These are phyloP conservation scores for Sporobolomyces phaffii DNA, from an alignment of 768 basidiomycete species.

Conservation along the genomic window DNA sequence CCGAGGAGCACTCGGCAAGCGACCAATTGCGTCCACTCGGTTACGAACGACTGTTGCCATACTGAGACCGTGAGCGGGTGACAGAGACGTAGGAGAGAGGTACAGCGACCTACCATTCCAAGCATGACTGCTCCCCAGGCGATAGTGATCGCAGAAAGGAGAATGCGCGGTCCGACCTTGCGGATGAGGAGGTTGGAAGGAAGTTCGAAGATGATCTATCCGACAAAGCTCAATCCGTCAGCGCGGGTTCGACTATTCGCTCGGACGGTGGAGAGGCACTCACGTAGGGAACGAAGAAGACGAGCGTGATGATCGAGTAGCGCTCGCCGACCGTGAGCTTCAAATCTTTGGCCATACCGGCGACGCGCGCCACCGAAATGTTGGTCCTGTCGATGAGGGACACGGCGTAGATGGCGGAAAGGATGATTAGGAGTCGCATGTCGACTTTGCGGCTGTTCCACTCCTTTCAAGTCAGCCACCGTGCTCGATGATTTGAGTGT, in stretches of 20 bases:
- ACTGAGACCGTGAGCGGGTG: no score
- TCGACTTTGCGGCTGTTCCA: constrained; percentile 25
- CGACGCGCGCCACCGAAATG: constrained; percentile 25
- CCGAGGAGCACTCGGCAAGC: constrained; percentile 44
- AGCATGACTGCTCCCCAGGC: constrained; percentile 41
- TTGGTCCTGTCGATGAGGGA: constrained; percentile 35
- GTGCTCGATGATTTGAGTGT: not conserved
- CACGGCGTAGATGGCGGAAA: constrained; percentile 27
- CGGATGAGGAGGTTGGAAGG: constrained; percentile 43
- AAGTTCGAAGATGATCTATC: constrained; percentile 36
- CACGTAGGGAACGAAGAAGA: not conserved
- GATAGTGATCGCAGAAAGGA: constrained; percentile 24
- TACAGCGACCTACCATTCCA: no score
- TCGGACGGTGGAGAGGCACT: constrained; percentile 1
- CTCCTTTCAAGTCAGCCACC: not conserved
- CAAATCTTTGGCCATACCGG: constrained; percentile 18
- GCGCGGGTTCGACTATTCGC: not conserved
- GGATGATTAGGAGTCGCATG: constrained; percentile 23
- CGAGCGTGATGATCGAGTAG: constrained; percentile 38
- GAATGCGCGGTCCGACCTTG: constrained; percentile 38
- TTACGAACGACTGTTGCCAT: no score
- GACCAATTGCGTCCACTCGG: constrained; percentile 42
- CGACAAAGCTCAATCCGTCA: constrained; percentile 27
- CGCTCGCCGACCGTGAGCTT: constrained; percentile 43
- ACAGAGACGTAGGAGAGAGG: no score